Evolutionary conservation across 192 early-diverging fungal species (phyloP).

Genomic region (Coemansia sp.): DNA sequence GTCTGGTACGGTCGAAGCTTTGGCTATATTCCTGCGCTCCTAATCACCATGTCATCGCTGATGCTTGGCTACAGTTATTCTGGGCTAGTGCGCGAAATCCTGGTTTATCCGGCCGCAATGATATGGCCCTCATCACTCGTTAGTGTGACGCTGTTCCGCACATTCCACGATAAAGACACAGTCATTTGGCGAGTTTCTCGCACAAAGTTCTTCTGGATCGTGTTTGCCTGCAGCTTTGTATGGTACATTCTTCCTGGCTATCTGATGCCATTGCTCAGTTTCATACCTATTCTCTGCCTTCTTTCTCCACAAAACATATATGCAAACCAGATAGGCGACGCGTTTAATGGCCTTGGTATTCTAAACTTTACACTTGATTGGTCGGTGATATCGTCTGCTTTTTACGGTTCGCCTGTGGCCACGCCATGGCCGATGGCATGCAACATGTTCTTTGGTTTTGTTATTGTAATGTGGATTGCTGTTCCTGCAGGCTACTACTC

Average conservation of each 20-base stretch:
- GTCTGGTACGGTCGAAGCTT: slow-evolving; percentile 58
- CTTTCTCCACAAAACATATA: slow-evolving; percentile 25
- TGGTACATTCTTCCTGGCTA: slow-evolving; percentile 54
- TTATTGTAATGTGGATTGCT: slow-evolving; percentile 48
- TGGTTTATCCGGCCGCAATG: slow-evolving; percentile 60
- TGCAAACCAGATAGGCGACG: slow-evolving; percentile 41
- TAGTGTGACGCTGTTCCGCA: slow-evolving; percentile 48
- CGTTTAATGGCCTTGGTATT: slow-evolving; percentile 51
- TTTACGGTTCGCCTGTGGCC: slow-evolving; percentile 34
- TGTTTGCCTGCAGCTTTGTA: slow-evolving; percentile 34
- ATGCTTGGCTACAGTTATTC: slow-evolving; percentile 66
- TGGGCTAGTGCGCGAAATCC: slow-evolving; percentile 55
- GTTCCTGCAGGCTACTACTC: slow-evolving; percentile 31
- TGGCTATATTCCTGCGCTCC: slow-evolving; percentile 54
- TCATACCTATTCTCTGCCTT: slow-evolving; percentile 50
- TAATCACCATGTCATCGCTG: slow-evolving; percentile 59
- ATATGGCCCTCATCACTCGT: slow-evolving; percentile 60
- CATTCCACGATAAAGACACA: slow-evolving; percentile 35
- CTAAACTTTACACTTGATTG: slow-evolving; percentile 51
- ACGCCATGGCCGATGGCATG: slow-evolving; percentile 50
- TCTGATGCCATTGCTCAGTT: slow-evolving; percentile 45
- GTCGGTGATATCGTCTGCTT: slow-evolving; percentile 36
- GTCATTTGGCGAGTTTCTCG: neutral
- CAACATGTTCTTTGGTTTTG: slow-evolving; percentile 51
- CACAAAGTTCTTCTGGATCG: slow-evolving; percentile 42